Evolutionary conservation across 306 rosid species (phyloP), one percentile per base, ranked within the genome.

Genomic region (Spatholobus suberectus): DNA sequence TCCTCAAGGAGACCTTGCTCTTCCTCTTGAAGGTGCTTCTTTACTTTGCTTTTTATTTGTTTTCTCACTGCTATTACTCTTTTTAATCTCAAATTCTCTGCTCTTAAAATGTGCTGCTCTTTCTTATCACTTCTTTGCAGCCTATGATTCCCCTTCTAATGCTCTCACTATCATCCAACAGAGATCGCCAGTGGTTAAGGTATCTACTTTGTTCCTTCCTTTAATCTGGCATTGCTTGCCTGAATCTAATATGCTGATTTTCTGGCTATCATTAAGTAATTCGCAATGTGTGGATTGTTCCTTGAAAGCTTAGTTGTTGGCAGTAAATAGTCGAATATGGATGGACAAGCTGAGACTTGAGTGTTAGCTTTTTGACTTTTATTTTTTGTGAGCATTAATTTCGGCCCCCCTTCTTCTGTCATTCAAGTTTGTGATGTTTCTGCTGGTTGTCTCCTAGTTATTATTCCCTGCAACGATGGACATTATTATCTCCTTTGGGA

Each of bases 11-110:
- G 88, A 90, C 27, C 94, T 96, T 34, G 93, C 96, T 69, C 96
- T 96, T 73, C 93, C 96, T 83, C 94, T 93, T 54, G 98, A 93
- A 96, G 98, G 99, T 96, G 43, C 52, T 82, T 17, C 46, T 68
- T 66, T n/a, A 51, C 37, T 70, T 63, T 23, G 44, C 40, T 78
- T 37, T n/a, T 68, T 62, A 0, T 18, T 61, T 83, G 52, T 32
- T 73, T 76, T 55, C 35, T 38, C 23, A 41, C 44, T 29, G 6
- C 8, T 40, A 8, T 77, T 73, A 2, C 4, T 18, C 4, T 51
- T 73, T 57, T 51, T 41, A 11, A 18, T 58, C 13, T 69, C 55
- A 7, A 21, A 8, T 71, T 65, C 47, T 82, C 57, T 26, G 65
- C 15, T 38, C 23, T 70, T 70, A 12, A 70, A 49, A 8, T 82